phyloP scores from a whole-genome alignment of 805 yeast genomes.

The Metschnikowia similis region DNA sequence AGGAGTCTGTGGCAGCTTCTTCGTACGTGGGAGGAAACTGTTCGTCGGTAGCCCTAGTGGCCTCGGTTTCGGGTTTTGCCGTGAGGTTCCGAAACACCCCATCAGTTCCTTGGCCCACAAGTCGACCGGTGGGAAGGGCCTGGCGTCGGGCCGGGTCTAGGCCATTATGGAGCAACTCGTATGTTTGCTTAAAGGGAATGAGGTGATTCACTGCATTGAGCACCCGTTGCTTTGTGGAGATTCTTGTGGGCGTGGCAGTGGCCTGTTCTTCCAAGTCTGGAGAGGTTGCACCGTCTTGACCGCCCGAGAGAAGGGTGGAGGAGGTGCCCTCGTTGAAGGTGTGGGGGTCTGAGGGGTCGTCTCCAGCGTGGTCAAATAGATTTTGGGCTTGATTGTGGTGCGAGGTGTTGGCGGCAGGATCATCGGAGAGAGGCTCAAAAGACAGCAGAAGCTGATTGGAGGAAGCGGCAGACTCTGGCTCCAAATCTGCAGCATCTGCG shows the following conservation, averaged over 20 bases:
- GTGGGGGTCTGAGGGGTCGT: neutral
- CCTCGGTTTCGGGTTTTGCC: slow-evolving; percentile 75
- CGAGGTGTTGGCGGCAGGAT: too few species aligned
- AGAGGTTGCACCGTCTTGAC: neutral
- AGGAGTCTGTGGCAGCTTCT: slow-evolving; percentile 89
- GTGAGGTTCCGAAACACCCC: slow-evolving; percentile 91
- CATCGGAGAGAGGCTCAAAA: neutral
- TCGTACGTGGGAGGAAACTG: slow-evolving; percentile 81
- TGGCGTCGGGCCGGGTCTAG: slow-evolving; percentile 41
- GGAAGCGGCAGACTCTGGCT: neutral
- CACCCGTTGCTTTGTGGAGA: slow-evolving; percentile 29
- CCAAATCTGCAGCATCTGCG: neutral
- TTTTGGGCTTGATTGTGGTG: neutral
- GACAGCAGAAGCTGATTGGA: neutral
- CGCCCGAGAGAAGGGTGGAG: slow-evolving; percentile 5
- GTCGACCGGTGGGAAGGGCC: slow-evolving; percentile 39
- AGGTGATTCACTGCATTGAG: slow-evolving; percentile 29
- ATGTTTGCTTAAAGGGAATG: slow-evolving; percentile 39
- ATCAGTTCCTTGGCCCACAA: slow-evolving; percentile 54
- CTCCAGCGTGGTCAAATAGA: neutral
- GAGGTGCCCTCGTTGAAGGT: slow-evolving; percentile 20
- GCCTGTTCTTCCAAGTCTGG: slow-evolving; percentile 31
- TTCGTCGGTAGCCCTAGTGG: slow-evolving; percentile 36
- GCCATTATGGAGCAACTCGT: slow-evolving; percentile 40
- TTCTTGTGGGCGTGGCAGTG: slow-evolving; percentile 7